phyloP scores from a whole-genome alignment of 108 stramenopile genomes.

The Cylindrotheca closterium region DNA sequence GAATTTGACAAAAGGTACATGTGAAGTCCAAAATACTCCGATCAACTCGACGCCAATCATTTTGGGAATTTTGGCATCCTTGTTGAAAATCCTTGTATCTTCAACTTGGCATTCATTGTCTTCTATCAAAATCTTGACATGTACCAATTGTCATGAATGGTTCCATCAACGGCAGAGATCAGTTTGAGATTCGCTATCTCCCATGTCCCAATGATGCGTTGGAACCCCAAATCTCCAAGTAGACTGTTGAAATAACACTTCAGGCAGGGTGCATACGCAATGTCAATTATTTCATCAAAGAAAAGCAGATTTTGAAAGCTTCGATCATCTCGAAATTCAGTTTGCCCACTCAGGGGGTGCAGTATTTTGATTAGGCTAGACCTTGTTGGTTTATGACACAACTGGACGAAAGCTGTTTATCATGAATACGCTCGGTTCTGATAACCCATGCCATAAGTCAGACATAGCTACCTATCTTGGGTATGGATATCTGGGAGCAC shows the following conservation, averaged over 20 bases:
- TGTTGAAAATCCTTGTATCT: too few relatives aligned
- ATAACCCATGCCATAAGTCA: conserved; percentile 83
- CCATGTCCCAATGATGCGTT: conserved; percentile 75
- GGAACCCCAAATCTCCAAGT: conserved; percentile 75
- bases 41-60: too few relatives aligned
- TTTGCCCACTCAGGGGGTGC: conserved; percentile 70
- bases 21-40: too few relatives aligned
- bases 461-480: conserved; percentile 83
- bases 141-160: too few relatives aligned
- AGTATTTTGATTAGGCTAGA: conserved; percentile 82
- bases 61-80: too few relatives aligned
- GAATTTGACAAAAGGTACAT: too few relatives aligned
- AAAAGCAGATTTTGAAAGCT: conserved; percentile 47
- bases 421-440: conserved; percentile 48
- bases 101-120: too few relatives aligned
- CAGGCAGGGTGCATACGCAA: conserved; percentile 59
- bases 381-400: conserved; percentile 78
- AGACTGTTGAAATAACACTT: conserved; percentile 79
- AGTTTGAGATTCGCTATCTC: conserved; percentile 51
- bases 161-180: neutral
- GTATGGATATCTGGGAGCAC: conserved; percentile 94
- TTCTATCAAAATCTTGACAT: too few relatives aligned
- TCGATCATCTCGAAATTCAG: conserved; percentile 63
- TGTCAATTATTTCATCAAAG: conserved; percentile 36
- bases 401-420: conserved; percentile 37